Base-by-base conservation (phyloP, 2,329 filamentous ascomycete genomes). In the Ascochyta clinopodiicola region DNA sequence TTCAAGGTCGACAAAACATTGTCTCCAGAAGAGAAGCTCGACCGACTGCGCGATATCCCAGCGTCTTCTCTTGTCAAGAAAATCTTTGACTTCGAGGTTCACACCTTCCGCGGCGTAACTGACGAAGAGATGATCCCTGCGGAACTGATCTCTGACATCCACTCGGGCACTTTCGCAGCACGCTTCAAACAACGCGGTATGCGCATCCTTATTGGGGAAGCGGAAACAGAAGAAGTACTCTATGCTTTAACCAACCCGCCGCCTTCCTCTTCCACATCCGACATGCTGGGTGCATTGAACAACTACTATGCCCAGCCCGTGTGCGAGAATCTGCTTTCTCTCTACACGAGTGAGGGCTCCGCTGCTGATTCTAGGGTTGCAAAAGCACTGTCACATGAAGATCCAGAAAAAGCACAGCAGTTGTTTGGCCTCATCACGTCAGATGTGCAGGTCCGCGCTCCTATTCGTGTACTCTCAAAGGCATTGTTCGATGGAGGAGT, bases 391-490 rank as follows among this genome's bases (percentile, higher is more conserved):
- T 29, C 34, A 6, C 37, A 43, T 0, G n/a, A 10, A 6, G 27
- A 44, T 8, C 2, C 21, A 2, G 44, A 54, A 21, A 54, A 48
- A 39, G 44, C 51, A 2, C 43, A 44, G 22, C 44, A 25, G 34
- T 38, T 54, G 10, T 54, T 54, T 22, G 51, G 51, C 6, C 24
- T 54, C 25, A 48, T 54, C 17, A 54, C 51, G 1, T 54, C 51
- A 29, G 51, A 54, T n/a, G 51, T 54, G 15, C 51, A 54, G 21
- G 51, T 54, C 8, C 51, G 51, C 27, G 51, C 51, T 3, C 51
- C 51, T 17, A 48, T 54, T 12, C 51, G 51, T 12, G 38, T 54
- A 3, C 39, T 54, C 13, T 48, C 51, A 1, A 54, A 48, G 13
- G 51, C 51, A 7, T 34, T 54, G 7, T 54, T 44, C 25, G 32